Evolutionary conservation across 164 flowering plant species (phyloP).

Genomic region (Vitis riparia): DNA sequence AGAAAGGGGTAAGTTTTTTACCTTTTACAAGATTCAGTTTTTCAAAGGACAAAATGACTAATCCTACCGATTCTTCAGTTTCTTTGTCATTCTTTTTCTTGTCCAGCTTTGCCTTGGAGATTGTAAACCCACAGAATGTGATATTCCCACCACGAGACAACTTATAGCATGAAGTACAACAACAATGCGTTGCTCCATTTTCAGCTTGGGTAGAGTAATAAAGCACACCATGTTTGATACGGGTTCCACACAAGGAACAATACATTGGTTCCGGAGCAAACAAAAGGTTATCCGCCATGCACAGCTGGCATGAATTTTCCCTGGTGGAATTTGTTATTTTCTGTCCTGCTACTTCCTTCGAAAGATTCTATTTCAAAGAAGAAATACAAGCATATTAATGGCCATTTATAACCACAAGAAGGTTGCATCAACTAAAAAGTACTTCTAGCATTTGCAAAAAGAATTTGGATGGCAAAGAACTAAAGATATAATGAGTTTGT

Average conservation of each 20-base stretch:
- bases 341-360: constrained; percentile 14
- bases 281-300: constrained; percentile 28
- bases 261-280: constrained; percentile 37
- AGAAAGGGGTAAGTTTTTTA: not conserved
- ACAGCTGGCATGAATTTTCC: constrained; percentile 41
- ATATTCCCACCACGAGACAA: constrained; percentile 12
- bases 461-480: not conserved
- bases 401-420: not conserved
- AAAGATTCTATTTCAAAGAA: constrained; percentile 2
- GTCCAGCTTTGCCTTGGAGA: constrained; percentile 27
- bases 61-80: constrained; percentile 46
- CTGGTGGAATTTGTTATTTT: not conserved
- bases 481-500: not conserved
- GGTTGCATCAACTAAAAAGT: no score
- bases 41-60: not conserved
- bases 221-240: constrained; percentile 25
- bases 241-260: constrained; percentile 41
- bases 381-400: not conserved
- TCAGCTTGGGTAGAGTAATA: constrained; percentile 30
- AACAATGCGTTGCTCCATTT: constrained; percentile 15
- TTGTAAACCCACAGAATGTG: constrained; percentile 14
- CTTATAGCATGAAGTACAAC: constrained; percentile 37
- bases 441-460: not conserved
- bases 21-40: not conserved
- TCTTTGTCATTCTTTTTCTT: constrained; percentile 23